Conservation (phyloP, 163 green algal species). For the Volvox carteri region DNA sequence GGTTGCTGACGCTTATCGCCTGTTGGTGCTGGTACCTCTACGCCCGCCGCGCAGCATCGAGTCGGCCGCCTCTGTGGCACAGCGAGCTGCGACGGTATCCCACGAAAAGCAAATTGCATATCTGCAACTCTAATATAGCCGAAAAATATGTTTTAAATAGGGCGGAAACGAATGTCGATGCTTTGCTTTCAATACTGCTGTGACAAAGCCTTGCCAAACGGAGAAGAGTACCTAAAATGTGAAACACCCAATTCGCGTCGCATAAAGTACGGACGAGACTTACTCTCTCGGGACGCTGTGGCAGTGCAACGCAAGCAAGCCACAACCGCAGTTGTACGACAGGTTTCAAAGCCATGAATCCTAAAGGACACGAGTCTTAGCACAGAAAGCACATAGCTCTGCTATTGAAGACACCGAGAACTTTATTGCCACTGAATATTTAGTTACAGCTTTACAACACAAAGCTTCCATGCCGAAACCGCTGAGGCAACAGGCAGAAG, state of each 20-base stretch:
- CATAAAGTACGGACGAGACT: neutral
- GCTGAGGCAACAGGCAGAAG: neutral
- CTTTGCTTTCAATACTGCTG: neutral
- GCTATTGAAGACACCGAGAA: too few species aligned
- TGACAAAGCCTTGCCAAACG: neutral
- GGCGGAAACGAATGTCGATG: neutral
- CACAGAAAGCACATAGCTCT: too few species aligned
- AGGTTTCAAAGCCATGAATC: neutral
- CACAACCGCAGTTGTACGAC: neutral
- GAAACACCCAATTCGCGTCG: neutral
- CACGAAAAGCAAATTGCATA: slow-evolving; percentile 1
- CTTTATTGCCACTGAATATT: neutral
- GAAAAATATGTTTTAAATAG: neutral
- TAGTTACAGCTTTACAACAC: neutral
- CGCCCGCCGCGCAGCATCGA: neutral
- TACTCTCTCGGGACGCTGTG: neutral
- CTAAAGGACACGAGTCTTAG: neutral
- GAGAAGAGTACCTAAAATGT: neutral
- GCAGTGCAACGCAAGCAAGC: neutral
- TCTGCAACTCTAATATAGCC: neutral
- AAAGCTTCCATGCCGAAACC: neutral
- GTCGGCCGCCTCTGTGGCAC: neutral
- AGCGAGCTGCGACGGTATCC: neutral
- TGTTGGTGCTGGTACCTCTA: neutral
- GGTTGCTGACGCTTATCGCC: slow-evolving; percentile 2